Evolutionary conservation across 1,139 yeast genomes (phyloP).

Genomic region (Hanseniaspora gamundiae): DNA sequence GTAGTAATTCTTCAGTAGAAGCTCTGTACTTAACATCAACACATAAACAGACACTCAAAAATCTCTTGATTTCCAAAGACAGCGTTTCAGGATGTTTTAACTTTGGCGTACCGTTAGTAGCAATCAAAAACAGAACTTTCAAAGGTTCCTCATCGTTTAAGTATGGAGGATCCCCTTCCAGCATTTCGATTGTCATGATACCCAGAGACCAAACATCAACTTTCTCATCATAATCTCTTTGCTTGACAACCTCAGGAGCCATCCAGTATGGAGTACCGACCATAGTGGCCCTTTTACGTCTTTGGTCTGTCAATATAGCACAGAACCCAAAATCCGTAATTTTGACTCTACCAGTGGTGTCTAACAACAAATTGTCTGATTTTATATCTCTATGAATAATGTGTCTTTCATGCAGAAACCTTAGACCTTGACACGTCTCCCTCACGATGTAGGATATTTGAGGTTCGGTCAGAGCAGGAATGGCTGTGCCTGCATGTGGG

Average conservation of each 20-base stretch:
- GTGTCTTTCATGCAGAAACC: conserved; percentile 80
- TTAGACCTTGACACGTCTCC: conserved; percentile 86
- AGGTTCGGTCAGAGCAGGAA: conserved; percentile 39
- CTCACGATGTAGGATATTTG: conserved; percentile 87
- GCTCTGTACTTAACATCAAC: conserved; percentile 93
- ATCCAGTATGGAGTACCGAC: conserved; percentile 99
- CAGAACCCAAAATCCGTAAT: conserved; percentile 97
- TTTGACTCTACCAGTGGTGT: conserved; percentile 79
- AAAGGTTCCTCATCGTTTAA: conserved; percentile 81
- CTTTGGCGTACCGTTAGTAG: conserved; percentile 95
- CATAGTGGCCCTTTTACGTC: conserved; percentile 93
- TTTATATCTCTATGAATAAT: conserved; percentile 94
- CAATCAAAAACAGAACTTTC: conserved; percentile 79
- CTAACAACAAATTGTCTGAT: conserved; percentile 84
- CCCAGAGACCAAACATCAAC: conserved; percentile 98
- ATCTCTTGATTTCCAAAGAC: conserved; percentile 70
- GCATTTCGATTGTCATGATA: conserved; percentile 97
- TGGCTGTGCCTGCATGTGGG: conserved; percentile 28
- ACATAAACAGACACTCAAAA: conserved; percentile 82
- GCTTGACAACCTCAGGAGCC: conserved; percentile 99
- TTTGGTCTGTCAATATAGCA: conserved; percentile 86
- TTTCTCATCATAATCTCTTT: conserved; percentile 90
- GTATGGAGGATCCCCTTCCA: conserved; percentile 97
- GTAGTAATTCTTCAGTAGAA: conserved; percentile 72
- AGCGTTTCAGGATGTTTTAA: conserved; percentile 75